phyloP scores from a whole-genome alignment of 1,284 basidiomycete genomes.

The Sporisorium sorghi region DNA sequence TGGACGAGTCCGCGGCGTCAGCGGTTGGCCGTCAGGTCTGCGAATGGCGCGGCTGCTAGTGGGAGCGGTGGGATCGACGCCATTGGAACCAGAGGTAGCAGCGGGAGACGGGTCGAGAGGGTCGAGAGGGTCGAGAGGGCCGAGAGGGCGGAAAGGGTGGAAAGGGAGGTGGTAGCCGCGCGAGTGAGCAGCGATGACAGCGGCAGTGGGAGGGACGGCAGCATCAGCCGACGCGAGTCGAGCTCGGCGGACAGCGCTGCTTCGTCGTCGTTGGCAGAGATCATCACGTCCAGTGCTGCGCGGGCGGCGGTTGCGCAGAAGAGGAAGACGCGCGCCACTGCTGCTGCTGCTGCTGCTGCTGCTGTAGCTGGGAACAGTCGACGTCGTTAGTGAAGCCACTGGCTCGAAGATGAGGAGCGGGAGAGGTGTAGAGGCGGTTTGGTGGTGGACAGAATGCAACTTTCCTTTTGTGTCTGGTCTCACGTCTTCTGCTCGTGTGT shows the following conservation, averaged over 20 bases:
- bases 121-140: too few species aligned
- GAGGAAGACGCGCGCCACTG: too few species aligned
- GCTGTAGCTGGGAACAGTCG: neutral
- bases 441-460: too few species aligned
- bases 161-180: neutral
- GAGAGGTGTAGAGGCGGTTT: too few species aligned
- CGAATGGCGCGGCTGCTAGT: too few species aligned
- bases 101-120: too few species aligned
- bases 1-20: constrained; percentile 33
- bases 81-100: too few species aligned
- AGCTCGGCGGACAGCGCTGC: neutral
- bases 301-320: neutral
- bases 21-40: too few species aligned
- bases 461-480: neutral
- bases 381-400: too few species aligned
- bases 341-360: neutral
- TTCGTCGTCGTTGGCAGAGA: constrained; percentile 2
- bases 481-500: too few species aligned
- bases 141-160: neutral
- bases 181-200: neutral
- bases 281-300: neutral
- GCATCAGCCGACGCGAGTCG: neutral
- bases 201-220: neutral
- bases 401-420: too few species aligned
- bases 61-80: too few species aligned